Conservation (phyloP, 495 filamentous ascomycete species). For the Massariosphaeria phaeospora region DNA sequence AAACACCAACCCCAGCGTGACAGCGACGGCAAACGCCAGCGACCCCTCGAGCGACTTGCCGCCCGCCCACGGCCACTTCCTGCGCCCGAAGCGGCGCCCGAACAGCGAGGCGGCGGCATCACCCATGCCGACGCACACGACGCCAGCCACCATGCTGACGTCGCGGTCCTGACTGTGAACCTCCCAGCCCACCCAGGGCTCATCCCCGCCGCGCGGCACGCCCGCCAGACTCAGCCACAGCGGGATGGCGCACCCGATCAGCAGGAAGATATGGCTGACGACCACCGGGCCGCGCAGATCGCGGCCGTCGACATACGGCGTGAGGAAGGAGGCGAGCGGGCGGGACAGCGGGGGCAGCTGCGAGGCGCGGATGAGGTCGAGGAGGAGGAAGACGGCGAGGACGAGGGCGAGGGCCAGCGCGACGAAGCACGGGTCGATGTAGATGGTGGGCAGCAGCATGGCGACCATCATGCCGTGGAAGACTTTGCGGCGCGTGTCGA, state of each 20-base stretch:
- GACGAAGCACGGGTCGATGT: constrained; percentile 77
- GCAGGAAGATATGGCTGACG: constrained; percentile 89
- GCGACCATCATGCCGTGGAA: constrained; percentile 98
- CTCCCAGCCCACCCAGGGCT: constrained; percentile 66
- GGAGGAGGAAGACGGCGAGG: constrained; percentile 74
- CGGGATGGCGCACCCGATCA: constrained; percentile 93
- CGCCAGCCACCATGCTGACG: constrained; percentile 80
- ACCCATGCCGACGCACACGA: constrained; percentile 90
- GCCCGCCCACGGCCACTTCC: constrained; percentile 95
- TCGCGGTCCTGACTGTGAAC: constrained; percentile 66
- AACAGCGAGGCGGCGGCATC: constrained; percentile 93
- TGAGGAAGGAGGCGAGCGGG: constrained; percentile 76
- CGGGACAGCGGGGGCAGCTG: constrained; percentile 84
- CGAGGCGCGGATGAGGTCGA: constrained; percentile 83
- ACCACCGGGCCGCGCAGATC: constrained; percentile 92
- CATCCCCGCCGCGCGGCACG: constrained; percentile 49
- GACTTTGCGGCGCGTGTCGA: constrained; percentile 95
- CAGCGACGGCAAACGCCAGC: constrained; percentile 74
- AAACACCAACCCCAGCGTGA: constrained; percentile 64
- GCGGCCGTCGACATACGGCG: constrained; percentile 89
- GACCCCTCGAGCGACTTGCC: constrained; percentile 94
- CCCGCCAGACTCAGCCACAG: constrained; percentile 81
- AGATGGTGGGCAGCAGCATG: constrained; percentile 85
- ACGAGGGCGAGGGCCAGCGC: constrained; percentile 70
- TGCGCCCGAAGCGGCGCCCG: constrained; percentile 76